phyloP scores from a whole-genome alignment of 1,284 basidiomycete species.

The Fomitopsis pinicola region DNA sequence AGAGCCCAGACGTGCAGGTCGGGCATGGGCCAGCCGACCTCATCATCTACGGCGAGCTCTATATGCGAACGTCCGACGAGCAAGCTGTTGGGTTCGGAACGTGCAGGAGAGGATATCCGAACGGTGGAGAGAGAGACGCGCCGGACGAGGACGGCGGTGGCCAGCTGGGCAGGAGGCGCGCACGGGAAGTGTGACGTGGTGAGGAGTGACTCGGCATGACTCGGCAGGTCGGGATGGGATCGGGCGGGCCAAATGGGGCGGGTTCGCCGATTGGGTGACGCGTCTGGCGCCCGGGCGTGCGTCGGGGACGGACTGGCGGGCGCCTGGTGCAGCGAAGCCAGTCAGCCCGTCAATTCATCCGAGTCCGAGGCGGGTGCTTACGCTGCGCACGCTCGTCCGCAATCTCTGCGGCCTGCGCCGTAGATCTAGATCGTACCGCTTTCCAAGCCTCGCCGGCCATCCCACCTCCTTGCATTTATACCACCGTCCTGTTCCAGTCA shows the following conservation, averaged over 20 bases:
- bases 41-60: not conserved
- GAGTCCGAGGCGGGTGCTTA: slow-evolving; percentile 1
- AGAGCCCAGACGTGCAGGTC: not conserved
- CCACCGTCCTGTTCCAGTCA: slow-evolving; percentile 3
- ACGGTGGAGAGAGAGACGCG: not conserved
- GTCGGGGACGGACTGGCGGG: not conserved
- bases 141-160: not conserved
- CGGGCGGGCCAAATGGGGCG: not conserved
- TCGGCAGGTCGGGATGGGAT: not conserved
- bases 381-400: not conserved
- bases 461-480: slow-evolving; percentile 1
- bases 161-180: not conserved
- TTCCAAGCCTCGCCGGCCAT: not conserved
- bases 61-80: not conserved
- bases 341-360: not conserved
- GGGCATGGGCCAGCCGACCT: not conserved
- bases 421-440: slow-evolving; percentile 2
- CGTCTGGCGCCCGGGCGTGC: not conserved
- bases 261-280: not conserved
- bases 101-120: not conserved
- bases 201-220: not conserved
- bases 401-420: not conserved
- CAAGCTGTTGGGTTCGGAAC: not conserved
- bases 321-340: not conserved
- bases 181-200: not conserved